Conservation (phyloP, 2,329 filamentous ascomycete genomes). For the Nannizziopsis barbatae region DNA sequence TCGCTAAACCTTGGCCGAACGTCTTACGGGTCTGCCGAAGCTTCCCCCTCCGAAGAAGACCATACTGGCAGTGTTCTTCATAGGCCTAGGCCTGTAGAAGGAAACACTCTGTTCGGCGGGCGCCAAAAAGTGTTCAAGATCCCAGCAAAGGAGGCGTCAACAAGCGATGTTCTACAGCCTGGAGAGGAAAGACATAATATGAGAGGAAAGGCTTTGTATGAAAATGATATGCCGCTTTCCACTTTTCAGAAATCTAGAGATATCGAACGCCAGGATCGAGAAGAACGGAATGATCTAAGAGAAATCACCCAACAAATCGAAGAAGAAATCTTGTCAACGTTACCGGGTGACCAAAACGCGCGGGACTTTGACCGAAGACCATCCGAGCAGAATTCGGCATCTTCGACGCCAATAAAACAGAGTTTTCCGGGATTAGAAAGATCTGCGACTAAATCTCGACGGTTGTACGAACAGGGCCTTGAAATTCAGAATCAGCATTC, state of each 20-base stretch:
- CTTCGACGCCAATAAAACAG: constrained; percentile 21
- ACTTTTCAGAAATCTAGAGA: constrained; percentile 60
- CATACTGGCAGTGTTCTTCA: constrained; percentile 61
- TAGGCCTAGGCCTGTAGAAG: constrained; percentile 69
- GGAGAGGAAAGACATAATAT: constrained; percentile 36
- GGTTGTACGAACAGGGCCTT: constrained; percentile 73
- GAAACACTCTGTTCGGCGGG: constrained; percentile 87
- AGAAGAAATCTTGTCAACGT: constrained; percentile 50
- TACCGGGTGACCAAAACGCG: constrained; percentile 60
- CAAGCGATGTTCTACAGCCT: constrained; percentile 32
- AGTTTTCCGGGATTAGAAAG: constrained; percentile 44
- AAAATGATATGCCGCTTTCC: constrained; percentile 73
- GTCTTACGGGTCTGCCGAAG: constrained; percentile 54
- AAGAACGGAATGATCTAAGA: constrained; percentile 12
- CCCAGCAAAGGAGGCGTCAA: constrained; percentile 39
- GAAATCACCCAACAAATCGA: constrained; percentile 1
- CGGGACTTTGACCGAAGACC: constrained; percentile 61
- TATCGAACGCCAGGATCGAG: constrained; percentile 36
- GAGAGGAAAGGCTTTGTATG: constrained; percentile 62
- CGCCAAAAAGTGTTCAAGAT: constrained; percentile 94
- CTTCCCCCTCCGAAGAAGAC: constrained; percentile 54
- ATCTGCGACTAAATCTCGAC: constrained; percentile 56
- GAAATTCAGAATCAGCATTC: constrained; percentile 75
- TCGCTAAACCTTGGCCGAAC: constrained; percentile 50
- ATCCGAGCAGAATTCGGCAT: constrained; percentile 19